Evolutionary conservation across 2,329 filamentous ascomycete species (phyloP).

Genomic region (Cercospora berteroae): DNA sequence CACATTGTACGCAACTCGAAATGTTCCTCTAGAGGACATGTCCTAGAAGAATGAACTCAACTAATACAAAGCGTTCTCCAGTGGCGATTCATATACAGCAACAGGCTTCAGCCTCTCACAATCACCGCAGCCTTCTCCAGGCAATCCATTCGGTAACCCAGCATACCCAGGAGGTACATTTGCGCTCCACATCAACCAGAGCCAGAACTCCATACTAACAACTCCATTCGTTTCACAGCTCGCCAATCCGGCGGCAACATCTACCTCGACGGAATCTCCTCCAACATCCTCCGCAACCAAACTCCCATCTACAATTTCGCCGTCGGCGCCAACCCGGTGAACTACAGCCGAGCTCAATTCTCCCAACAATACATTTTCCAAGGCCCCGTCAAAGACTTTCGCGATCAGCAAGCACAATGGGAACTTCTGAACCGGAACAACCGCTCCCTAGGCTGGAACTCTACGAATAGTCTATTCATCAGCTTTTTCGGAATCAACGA

Average conservation of each 20-base stretch:
- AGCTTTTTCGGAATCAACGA: slow-evolving; percentile 19
- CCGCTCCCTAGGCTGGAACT: slow-evolving; percentile 2
- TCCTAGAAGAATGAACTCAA: background rate
- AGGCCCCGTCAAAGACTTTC: slow-evolving; percentile 9
- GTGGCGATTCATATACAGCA: slow-evolving; percentile 1
- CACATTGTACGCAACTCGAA: background rate
- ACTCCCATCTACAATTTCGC: slow-evolving; percentile 16
- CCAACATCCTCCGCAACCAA: background rate
- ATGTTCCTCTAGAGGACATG: background rate
- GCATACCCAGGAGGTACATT: slow-evolving; percentile 6
- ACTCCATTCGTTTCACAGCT: background rate
- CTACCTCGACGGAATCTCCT: slow-evolving; percentile 10
- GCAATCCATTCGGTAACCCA: slow-evolving; percentile 12
- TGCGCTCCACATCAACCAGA: background rate
- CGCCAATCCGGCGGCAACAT: slow-evolving; percentile 11
- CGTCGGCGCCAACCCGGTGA: slow-evolving; percentile 9
- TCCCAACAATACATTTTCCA: background rate
- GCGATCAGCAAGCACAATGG: slow-evolving; percentile 7
- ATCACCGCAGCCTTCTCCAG: background rate
- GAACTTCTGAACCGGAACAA: background rate
- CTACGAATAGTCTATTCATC: slow-evolving; percentile 16
- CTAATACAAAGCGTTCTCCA: background rate
- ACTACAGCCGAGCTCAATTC: slow-evolving; percentile 3
- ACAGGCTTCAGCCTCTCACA: background rate
- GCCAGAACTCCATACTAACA: background rate